These are phyloP conservation scores for Fagopyrum esculentum DNA, from an alignment of 148 eudicot genomes.

Conservation along the genomic window DNA sequence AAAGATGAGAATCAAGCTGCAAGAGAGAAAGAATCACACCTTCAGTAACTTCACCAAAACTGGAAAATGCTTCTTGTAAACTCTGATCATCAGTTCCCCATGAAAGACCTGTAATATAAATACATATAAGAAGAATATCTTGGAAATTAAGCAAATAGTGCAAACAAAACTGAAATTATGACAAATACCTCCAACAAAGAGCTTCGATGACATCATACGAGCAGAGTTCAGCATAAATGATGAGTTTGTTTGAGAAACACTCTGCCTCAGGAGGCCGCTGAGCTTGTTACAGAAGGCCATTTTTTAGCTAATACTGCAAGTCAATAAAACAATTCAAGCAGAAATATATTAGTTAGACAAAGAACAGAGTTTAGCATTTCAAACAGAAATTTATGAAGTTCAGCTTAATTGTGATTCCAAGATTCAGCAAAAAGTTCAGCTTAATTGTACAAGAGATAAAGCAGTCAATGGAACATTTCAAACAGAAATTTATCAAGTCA, in stretches of 20 bases:
- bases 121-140: background rate
- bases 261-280: slow-evolving; percentile 28
- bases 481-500: background rate
- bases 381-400: too few relatives aligned
- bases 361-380: too few relatives aligned
- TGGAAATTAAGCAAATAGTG: background rate
- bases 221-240: slow-evolving; percentile 27
- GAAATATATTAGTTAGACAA: too few relatives aligned
- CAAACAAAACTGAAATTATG: background rate
- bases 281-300: slow-evolving; percentile 40
- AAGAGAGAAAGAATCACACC: slow-evolving; percentile 18
- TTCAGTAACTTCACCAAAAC: slow-evolving; percentile 43
- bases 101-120: slow-evolving; percentile 22
- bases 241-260: slow-evolving; percentile 18
- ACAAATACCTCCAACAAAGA: slow-evolving; percentile 48
- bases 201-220: slow-evolving; percentile 48
- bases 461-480: background rate
- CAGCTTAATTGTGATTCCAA: too few relatives aligned
- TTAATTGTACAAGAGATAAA: background rate
- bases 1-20: background rate
- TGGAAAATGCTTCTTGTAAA: slow-evolving; percentile 35
- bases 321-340: too few relatives aligned
- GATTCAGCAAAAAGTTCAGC: slow-evolving; percentile 13
- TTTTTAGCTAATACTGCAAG: background rate
- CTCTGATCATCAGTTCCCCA: slow-evolving; percentile 34